Base-by-base conservation (phyloP, 768 basidiomycete genomes). In the Pilatotrama ljubarskyi region DNA sequence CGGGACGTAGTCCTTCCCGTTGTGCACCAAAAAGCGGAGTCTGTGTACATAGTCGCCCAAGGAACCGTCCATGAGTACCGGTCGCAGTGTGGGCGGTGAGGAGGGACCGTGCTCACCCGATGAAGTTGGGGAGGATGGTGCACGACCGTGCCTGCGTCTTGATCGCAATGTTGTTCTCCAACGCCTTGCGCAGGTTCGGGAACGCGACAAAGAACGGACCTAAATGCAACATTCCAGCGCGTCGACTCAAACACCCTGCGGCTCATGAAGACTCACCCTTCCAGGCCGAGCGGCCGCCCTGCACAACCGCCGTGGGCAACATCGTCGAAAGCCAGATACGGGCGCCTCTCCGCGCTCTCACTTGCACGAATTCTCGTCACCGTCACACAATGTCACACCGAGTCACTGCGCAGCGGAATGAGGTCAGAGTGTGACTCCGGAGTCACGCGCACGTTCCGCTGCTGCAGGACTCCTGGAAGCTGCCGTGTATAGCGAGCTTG, bases 121-220 rank as follows among this genome's bases (percentile, higher is more conserved):
- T 93, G 67, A 96, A 98, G 66, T 93, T 95, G 0, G 96, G 96
- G 2, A 99, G 79, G 70, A 99, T 90, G 9, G 95, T 97, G 66
- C 95, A 98, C 11, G 90, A 78, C 60, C 96, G 78, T 1, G 93
- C 93, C 59, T 93, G 83, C 0, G 96, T 99, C 68, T 84, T 84
- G 69, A 99, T 94, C 0, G 94, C 85, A n/a, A 84, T 79, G 73
- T 91, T 91, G 73, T 87, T 87, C 60, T 85, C 77, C 56, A 93
- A 76, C 2, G 95, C 89, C 41, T 95, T 85, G 29, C 85, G 82
- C 58, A 98, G 78, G 68, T 91, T 90, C 3, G 93, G 91, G 75
- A 98, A 98, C 18, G 94, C 84, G 51, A 95, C 90, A 68, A 98
- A 98, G 74, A 86, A 97, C 13, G 96, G 96, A 5, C 95, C 96